Conservation (phyloP, 2,329 filamentous ascomycete species). For the Thelonectria discophora region DNA sequence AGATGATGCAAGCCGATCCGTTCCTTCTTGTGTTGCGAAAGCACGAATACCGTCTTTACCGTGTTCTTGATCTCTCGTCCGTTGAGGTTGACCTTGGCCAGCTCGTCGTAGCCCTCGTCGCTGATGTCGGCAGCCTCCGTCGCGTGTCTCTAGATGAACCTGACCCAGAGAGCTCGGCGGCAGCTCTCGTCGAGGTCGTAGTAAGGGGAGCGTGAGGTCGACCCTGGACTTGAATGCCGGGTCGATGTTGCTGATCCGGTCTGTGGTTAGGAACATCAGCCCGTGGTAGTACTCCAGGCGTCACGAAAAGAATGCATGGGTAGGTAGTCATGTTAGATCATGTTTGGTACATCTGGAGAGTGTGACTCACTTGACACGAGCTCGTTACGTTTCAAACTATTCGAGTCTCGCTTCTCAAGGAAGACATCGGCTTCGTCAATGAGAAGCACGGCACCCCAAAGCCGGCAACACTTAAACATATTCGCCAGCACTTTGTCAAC, state of each 20-base stretch:
- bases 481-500: conserved; percentile 10
- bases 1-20: not conserved
- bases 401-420: conserved; percentile 21
- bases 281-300: conserved; percentile 53
- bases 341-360: no score
- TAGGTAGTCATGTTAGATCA: no score
- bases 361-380: conserved; percentile 29
- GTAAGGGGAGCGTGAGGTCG: conserved; percentile 50
- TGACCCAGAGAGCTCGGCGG: not conserved
- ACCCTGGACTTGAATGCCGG: conserved; percentile 47
- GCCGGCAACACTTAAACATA: conserved; percentile 30
- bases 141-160: conserved; percentile 1
- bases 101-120: not conserved
- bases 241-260: conserved; percentile 54
- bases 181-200: not conserved
- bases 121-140: not conserved
- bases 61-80: conserved; percentile 16
- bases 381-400: conserved; percentile 33
- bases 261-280: conserved; percentile 56
- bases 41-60: conserved; percentile 9
- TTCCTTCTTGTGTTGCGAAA: not conserved
- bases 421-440: conserved; percentile 39
- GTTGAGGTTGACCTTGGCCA: conserved; percentile 1
- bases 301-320: conserved; percentile 49
- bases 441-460: conserved; percentile 36